Percentiles rank a stretch among this genome's conserved stretches.
Conservation (phyloP, 2,329 filamentous ascomycete species). For the Neonectria neomacrospora region DNA sequence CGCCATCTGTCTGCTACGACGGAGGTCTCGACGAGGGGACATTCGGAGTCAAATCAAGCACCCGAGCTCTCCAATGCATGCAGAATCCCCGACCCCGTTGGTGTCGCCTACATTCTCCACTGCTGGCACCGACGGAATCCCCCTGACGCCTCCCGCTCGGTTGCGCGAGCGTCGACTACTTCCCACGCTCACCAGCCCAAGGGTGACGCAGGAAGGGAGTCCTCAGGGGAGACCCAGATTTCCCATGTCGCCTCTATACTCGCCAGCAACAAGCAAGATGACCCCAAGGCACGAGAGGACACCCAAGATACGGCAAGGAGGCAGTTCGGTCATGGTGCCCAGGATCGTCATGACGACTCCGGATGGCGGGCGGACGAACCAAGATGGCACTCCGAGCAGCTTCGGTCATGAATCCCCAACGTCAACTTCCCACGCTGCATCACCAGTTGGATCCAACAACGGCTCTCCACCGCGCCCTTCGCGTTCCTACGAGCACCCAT, state of each 20-base stretch:
- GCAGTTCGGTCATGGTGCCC: constrained; percentile 28
- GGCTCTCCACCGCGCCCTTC: constrained; percentile 30
- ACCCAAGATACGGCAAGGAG: constrained; percentile 26
- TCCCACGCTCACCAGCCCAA: constrained; percentile 35
- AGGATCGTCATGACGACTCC: constrained; percentile 35
- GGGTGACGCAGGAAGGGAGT: neutral
- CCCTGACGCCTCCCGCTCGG: constrained; percentile 59
- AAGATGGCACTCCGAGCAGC: constrained; percentile 8
- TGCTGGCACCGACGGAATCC: constrained; percentile 34
- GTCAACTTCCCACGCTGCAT: constrained; percentile 9
- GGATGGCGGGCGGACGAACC: constrained; percentile 21
- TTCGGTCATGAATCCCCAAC: constrained; percentile 22
- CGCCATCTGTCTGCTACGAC: constrained; percentile 52
- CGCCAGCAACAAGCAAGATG: constrained; percentile 51
- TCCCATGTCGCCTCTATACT: constrained; percentile 53
- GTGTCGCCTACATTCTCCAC: constrained; percentile 52
- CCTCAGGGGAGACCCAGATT: constrained; percentile 42
- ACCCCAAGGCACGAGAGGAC: constrained; percentile 48
- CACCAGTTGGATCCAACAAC: constrained; percentile 12
- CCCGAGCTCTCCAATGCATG: constrained; percentile 38
- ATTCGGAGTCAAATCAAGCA: constrained; percentile 35
- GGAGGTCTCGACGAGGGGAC: constrained; percentile 31
- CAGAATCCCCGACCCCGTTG: constrained; percentile 55
- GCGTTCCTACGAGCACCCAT: constrained; percentile 24
- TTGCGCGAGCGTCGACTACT: constrained; percentile 60